phyloP scores from a whole-genome alignment of 1,284 basidiomycete species.

The Leccinum subrobustum region DNA sequence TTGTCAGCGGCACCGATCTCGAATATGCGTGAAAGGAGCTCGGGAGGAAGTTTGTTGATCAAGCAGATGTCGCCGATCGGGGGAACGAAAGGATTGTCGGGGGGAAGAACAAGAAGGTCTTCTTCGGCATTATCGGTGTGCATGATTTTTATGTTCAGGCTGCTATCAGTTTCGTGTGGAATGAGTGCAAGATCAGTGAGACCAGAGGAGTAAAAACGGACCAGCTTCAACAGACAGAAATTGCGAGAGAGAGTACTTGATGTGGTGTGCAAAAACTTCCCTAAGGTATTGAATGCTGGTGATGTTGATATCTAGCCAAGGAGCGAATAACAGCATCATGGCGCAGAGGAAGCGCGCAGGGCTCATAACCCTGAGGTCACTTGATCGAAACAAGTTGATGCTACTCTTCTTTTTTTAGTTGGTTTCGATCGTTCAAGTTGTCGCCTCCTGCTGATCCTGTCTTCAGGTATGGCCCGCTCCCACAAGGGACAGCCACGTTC shows the following conservation, averaged over 20 bases:
- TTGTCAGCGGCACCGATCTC: conserved; percentile 18
- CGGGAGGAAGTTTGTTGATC: conserved; percentile 28
- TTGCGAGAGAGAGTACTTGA: not conserved
- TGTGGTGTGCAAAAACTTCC: no score
- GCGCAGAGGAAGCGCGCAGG: conserved; percentile 41
- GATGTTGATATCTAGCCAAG: not conserved
- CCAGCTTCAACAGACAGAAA: not conserved
- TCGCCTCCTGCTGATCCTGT: not conserved
- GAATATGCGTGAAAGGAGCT: conserved; percentile 30
- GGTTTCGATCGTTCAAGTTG: no score
- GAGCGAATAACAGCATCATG: conserved; percentile 32
- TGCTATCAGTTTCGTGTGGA: not conserved
- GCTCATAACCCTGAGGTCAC: conserved; percentile 42
- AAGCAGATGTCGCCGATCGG: conserved; percentile 20
- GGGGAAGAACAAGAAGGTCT: conserved; percentile 1
- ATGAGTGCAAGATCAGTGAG: not conserved
- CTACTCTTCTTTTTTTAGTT: not conserved
- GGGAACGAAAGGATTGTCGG: conserved; percentile 24
- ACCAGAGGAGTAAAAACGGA: not conserved
- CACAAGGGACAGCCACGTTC: not conserved
- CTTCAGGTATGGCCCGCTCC: not conserved
- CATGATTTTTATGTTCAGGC: conserved; percentile 4
- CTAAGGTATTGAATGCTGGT: not conserved
- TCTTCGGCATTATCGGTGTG: conserved; percentile 2
- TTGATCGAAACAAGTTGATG: conserved; percentile 41